Conservation (phyloP, 805 yeast species). For the Clavispora carvajalis region DNA sequence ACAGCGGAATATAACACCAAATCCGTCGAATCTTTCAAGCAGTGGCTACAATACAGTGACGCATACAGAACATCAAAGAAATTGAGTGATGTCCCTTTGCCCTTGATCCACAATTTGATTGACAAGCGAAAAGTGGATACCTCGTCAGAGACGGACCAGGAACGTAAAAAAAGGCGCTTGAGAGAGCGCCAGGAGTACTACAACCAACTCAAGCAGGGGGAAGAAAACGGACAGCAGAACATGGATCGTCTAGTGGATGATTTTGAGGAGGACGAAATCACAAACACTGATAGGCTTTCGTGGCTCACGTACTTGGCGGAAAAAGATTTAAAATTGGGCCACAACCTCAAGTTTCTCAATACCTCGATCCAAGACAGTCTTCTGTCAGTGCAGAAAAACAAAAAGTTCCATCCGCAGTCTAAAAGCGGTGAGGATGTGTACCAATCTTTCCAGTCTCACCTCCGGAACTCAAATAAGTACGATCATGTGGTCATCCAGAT, state of each 20-base stretch:
- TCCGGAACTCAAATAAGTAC: constrained; percentile 22
- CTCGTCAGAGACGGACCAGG: constrained; percentile 31
- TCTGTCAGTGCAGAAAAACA: constrained; percentile 22
- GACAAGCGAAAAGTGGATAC: constrained; percentile 36
- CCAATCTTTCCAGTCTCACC: constrained; percentile 18
- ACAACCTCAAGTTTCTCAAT: constrained; percentile 30
- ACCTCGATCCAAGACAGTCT: constrained; percentile 24
- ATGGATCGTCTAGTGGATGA: constrained; percentile 15
- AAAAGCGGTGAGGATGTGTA: constrained; percentile 12
- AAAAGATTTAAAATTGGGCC: constrained; percentile 32
- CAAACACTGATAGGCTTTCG: constrained; percentile 21
- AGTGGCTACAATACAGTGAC: constrained; percentile 33
- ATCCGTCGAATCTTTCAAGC: constrained; percentile 31
- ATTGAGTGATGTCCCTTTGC: constrained; percentile 27
- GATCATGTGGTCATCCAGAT: constrained; percentile 26
- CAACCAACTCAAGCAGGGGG: constrained; percentile 30
- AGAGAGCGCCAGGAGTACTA: constrained; percentile 37
- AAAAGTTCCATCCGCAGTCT: constrained; percentile 24
- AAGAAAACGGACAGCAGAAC: constrained; percentile 9
- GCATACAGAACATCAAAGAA: constrained; percentile 17
- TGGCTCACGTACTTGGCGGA: constrained; percentile 37
- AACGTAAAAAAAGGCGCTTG: constrained; percentile 27
- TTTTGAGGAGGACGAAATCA: constrained; percentile 20
- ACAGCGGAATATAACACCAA: constrained; percentile 31
- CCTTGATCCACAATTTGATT: constrained; percentile 26